These are phyloP conservation scores for Tetragonia tetragonoides DNA, from an alignment of 148 eudicot genomes.

Conservation along the genomic window DNA sequence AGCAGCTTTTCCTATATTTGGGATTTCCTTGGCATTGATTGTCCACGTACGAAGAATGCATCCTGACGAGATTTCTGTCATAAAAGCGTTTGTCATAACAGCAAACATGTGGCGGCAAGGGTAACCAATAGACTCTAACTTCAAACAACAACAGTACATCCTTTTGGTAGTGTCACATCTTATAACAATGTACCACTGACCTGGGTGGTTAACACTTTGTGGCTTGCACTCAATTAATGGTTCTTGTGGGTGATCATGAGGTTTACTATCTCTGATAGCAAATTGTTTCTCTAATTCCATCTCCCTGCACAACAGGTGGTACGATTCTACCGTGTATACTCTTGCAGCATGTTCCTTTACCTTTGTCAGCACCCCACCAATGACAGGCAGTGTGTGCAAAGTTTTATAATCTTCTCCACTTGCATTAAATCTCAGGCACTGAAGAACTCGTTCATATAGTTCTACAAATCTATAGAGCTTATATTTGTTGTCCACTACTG, in stretches of 20 bases:
- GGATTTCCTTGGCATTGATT: neutral
- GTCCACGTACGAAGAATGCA: neutral
- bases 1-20: too few relatives aligned
- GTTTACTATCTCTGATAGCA: neutral
- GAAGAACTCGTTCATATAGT: neutral
- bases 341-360: neutral
- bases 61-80: neutral
- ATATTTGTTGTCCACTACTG: neutral
- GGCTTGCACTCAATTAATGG: neutral
- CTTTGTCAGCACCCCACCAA: neutral
- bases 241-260: neutral
- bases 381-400: neutral
- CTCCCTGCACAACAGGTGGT: neutral
- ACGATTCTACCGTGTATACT: neutral
- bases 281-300: neutral
- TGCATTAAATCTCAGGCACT: neutral
- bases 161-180: too few relatives aligned
- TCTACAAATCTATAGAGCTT: neutral
- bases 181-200: neutral
- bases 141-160: neutral
- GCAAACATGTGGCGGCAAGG: conserved; percentile 6
- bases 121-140: neutral
- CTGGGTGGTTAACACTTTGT: neutral
- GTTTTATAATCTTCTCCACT: neutral
- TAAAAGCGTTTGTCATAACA: neutral